phyloP scores from a whole-genome alignment of 2,329 filamentous ascomycete genomes.

The Colletotrichum lentis region DNA sequence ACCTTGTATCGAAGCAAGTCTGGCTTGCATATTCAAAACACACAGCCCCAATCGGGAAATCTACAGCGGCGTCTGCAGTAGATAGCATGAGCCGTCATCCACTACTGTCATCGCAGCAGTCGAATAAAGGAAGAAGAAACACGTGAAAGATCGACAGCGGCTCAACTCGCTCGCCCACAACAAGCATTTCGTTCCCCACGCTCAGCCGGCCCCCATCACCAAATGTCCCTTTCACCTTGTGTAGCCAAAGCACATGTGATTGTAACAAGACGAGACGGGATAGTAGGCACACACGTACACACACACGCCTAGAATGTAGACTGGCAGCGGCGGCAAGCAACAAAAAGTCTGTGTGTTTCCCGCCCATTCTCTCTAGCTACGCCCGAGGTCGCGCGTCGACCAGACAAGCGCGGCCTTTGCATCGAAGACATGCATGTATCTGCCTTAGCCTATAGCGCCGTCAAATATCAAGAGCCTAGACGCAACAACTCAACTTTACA shows the following conservation, averaged over 20 bases:
- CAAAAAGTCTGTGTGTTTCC: background rate
- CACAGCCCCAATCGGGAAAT: background rate
- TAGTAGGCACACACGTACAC: background rate
- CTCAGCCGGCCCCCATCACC: constrained; percentile 21
- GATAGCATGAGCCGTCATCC: background rate
- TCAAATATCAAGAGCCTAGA: background rate
- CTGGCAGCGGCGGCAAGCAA: background rate
- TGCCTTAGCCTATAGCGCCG: constrained; percentile 7
- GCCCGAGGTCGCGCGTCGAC: background rate
- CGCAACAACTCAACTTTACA: background rate
- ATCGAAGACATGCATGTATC: constrained; percentile 19
- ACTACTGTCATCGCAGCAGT: too few relatives aligned
- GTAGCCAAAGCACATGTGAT: constrained; percentile 12
- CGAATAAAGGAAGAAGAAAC: background rate
- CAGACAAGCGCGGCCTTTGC: constrained; percentile 20
- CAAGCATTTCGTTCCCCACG: constrained; percentile 14
- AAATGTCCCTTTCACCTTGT: background rate
- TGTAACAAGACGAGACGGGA: background rate
- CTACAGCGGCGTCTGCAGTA: too few relatives aligned
- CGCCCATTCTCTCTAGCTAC: background rate
- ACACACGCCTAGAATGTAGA: too few relatives aligned
- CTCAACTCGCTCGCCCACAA: constrained; percentile 18
- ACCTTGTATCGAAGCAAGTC: background rate
- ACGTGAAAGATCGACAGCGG: constrained; percentile 33
- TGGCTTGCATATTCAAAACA: background rate